Conservation (phyloP, 208 protist genomes). For the Trichomonas tenax region DNA sequence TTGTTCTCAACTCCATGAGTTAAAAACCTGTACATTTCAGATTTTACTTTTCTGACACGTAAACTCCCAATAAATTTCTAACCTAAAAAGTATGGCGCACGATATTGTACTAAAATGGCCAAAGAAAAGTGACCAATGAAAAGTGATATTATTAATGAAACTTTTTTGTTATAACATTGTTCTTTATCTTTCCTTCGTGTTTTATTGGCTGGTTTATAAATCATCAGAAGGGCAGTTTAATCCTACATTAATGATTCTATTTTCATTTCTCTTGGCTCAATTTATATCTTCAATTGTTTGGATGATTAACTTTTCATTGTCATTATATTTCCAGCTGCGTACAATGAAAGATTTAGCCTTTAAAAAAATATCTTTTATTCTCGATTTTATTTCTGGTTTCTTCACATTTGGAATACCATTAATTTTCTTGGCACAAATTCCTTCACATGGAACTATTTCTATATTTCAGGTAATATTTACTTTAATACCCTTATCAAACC, state of each 20-base stretch:
- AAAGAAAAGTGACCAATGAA: no score
- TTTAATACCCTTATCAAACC: neutral
- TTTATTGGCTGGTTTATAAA: neutral
- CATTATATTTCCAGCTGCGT: neutral
- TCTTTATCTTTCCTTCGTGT: neutral
- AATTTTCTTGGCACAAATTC: neutral
- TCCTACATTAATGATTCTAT: neutral
- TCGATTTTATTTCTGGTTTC: neutral
- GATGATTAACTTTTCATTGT: neutral
- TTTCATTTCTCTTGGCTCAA: neutral
- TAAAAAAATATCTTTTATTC: neutral
- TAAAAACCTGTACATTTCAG: no score
- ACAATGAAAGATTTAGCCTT: neutral
- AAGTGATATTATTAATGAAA: neutral
- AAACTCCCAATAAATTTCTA: no score
- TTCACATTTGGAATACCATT: neutral
- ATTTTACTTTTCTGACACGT: no score
- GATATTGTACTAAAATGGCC: no score
- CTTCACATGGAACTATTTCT: neutral
- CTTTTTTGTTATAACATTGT: neutral
- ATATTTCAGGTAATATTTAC: neutral
- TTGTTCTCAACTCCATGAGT: no score
- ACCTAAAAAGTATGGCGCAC: no score
- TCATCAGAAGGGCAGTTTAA: neutral
- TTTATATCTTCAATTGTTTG: neutral